Conservation (phyloP, 768 basidiomycete species). For the Mycena maculata region DNA sequence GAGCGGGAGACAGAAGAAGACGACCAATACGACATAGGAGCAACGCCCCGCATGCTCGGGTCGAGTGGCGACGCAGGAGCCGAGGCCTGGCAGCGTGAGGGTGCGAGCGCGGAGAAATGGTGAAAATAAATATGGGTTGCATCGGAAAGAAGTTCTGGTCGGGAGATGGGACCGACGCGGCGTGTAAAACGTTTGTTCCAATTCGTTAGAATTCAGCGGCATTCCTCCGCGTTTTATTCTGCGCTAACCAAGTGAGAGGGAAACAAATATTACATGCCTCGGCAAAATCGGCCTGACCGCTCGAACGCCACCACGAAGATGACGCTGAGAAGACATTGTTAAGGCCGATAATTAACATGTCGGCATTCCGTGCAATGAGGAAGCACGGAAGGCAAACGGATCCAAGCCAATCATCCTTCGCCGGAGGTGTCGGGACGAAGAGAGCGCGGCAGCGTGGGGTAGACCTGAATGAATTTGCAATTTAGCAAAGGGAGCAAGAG, state of each 20-base stretch:
- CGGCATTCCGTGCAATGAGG: conserved; percentile 1
- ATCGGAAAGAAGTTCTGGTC: too few relatives aligned
- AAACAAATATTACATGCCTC: too few relatives aligned
- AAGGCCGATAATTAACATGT: background rate
- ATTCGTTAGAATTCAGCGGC: too few relatives aligned
- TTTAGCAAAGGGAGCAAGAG: background rate
- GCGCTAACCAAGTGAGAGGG: too few relatives aligned
- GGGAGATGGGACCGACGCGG: too few relatives aligned
- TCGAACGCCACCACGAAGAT: background rate
- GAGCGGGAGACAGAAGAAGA: too few relatives aligned
- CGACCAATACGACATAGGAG: too few relatives aligned
- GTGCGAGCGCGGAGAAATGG: background rate
- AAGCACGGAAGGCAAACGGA: conserved; percentile 13
- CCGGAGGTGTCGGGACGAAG: conserved; percentile 8
- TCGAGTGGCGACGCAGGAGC: conserved; percentile 1
- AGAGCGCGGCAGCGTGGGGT: conserved; percentile 17
- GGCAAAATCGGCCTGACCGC: too few relatives aligned
- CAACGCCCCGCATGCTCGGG: background rate
- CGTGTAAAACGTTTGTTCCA: too few relatives aligned
- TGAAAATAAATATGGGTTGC: background rate
- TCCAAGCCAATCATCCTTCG: conserved; percentile 13
- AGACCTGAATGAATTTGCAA: background rate
- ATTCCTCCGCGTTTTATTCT: too few relatives aligned
- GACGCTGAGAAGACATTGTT: background rate
- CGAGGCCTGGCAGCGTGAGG: conserved; percentile 6